phyloP scores from a whole-genome alignment of 768 basidiomycete species.

The Phylloporus sp. region DNA sequence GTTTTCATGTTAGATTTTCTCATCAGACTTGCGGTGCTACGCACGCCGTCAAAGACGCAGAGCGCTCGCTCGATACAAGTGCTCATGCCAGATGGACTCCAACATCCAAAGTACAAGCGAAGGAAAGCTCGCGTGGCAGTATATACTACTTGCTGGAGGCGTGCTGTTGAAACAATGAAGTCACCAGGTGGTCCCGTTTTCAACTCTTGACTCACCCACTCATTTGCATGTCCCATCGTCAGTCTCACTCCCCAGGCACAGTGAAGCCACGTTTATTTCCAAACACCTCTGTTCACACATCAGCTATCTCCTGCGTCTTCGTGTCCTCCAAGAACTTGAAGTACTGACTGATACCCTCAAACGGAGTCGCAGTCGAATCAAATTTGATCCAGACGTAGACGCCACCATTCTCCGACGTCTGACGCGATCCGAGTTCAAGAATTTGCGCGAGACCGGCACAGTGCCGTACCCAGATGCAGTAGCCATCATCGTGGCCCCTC shows the following conservation, averaged over 20 bases:
- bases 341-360: conserved; percentile 41
- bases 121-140: conserved; percentile 42
- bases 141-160: conserved; percentile 63
- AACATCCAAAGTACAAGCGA: conserved; percentile 57
- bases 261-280: conserved; percentile 33
- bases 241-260: conserved; percentile 25
- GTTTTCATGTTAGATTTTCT: conserved; percentile 51
- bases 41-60: conserved; percentile 37
- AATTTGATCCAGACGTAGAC: conserved; percentile 15
- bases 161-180: conserved; percentile 37
- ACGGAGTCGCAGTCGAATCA: neutral
- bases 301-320: conserved; percentile 62
- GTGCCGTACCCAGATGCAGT: conserved; percentile 52
- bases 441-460: conserved; percentile 42
- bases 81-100: conserved; percentile 57
- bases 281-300: conserved; percentile 53
- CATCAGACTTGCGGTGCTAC: conserved; percentile 52
- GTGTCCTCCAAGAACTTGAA: conserved; percentile 73
- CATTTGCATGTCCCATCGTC: neutral
- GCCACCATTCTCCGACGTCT: conserved; percentile 56
- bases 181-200: conserved; percentile 32
- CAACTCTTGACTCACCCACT: neutral
- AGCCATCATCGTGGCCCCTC: conserved; percentile 69
- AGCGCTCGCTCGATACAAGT: conserved; percentile 26
- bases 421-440: conserved; percentile 56